phyloP scores from a whole-genome alignment of 805 yeast genomes.

The Starmerella stigmatis region DNA sequence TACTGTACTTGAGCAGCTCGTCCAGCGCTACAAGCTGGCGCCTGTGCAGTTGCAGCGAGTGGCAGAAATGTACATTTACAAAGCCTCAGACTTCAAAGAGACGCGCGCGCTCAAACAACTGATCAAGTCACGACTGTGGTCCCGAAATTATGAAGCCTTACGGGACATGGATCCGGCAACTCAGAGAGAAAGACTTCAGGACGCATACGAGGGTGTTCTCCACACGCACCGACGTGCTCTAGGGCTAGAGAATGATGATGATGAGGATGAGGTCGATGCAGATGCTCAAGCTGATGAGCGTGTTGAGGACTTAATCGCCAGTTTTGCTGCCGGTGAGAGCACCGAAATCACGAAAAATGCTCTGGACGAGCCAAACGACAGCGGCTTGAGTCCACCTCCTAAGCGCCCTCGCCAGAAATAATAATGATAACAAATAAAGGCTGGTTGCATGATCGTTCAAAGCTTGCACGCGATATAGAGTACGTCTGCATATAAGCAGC shows the following conservation, averaged over 20 bases:
- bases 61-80: constrained; percentile 60
- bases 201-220: constrained; percentile 43
- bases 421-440: too few species aligned
- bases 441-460: too few species aligned
- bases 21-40: constrained; percentile 48
- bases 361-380: background rate
- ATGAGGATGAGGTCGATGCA: constrained; percentile 12
- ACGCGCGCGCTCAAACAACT: constrained; percentile 38
- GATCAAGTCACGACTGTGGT: constrained; percentile 65
- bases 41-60: constrained; percentile 67
- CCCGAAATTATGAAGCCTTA: constrained; percentile 72
- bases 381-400: background rate
- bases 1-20: constrained; percentile 36
- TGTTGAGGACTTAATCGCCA: background rate
- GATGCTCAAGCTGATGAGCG: constrained; percentile 9
- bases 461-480: background rate
- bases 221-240: constrained; percentile 13
- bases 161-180: constrained; percentile 61
- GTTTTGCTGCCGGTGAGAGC: background rate
- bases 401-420: background rate
- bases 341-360: background rate
- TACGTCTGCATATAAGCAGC: background rate
- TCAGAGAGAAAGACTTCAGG: constrained; percentile 58
- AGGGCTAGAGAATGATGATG: constrained; percentile 9
- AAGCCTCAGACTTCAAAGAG: constrained; percentile 25